Percentiles rank a stretch among this genome's conserved stretches.
Conservation (phyloP, 441 rosid species). For the Pelargonium australe region DNA sequence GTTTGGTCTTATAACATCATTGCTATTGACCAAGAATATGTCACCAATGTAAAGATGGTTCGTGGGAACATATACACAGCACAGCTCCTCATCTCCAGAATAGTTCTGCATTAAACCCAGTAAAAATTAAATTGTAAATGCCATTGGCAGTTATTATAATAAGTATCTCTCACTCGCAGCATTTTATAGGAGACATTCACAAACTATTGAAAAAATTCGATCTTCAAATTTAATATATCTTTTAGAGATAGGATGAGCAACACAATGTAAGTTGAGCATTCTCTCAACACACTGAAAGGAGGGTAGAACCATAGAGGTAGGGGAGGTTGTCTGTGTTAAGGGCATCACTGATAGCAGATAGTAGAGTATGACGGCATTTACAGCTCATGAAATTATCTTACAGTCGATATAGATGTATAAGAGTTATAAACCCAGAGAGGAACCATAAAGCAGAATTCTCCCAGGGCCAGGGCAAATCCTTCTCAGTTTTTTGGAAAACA, state of each 20-base stretch:
- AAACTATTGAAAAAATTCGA: not conserved
- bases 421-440: too few species aligned
- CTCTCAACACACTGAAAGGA: not conserved
- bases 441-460: too few species aligned
- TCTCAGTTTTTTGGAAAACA: too few species aligned
- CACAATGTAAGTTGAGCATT: not conserved
- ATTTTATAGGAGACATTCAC: not conserved
- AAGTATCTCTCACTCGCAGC: not conserved
- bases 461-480: too few species aligned
- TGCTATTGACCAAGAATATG: slow-evolving; percentile 69
- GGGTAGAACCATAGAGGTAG: not conserved
- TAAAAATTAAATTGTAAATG: too few species aligned
- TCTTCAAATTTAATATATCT: too few species aligned
- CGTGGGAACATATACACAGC: slow-evolving; percentile 97
- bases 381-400: too few species aligned
- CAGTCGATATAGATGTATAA: too few species aligned
- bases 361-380: too few species aligned
- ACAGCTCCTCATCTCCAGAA: slow-evolving; percentile 85
- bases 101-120: slow-evolving; percentile 45
- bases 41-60: slow-evolving; percentile 30
- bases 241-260: not conserved
- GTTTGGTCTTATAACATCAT: slow-evolving; percentile 90
- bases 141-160: too few species aligned
- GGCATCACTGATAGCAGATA: not conserved
- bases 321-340: not conserved